Base-by-base conservation (phyloP, 164 flowering plant genomes). In the Kingdonia uniflora region DNA sequence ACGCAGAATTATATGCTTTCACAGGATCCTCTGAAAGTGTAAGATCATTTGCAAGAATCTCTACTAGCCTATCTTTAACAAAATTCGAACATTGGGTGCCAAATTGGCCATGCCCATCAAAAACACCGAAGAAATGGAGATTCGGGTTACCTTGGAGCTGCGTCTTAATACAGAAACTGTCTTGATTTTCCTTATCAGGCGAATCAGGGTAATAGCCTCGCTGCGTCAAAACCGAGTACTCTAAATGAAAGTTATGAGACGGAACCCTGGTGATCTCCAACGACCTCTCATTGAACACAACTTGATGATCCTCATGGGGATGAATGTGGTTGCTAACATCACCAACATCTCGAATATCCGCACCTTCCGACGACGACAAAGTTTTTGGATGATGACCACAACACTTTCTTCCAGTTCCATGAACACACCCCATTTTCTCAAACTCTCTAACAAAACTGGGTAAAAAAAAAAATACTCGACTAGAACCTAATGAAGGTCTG, bases 121-220 rank as follows among this genome's bases (percentile, higher is more conserved):
- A 94, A 15, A 89, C 97, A 12, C 96, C 96, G 60, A 94, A 89
- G 79, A 94, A 87, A 77, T 94, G 99, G 38, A 85, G 66, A 71
- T 80, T 77, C 40, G 92, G 92, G 74, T 94, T 79, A 55, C 84
- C 90, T 72, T 79, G 88, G 49, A 94, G 10, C 14, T 76, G 60
- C 14, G 90, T 83, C 58, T 39, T 81, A 51, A 94, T 67, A 67
- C 86, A 79, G 66, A 68, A 87, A 68, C 87, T 75, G 56, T 94
- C 99, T 62, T 89, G 96, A 68, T 94, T 94, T 54, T 79, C 92
- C 56, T 80, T 94, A 39, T 81, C 89, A 0, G 83, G 95, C 12
- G 82, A 68, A 57, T 87, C 96, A 0, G 99, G 95, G 62, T 94
- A 87, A 68, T 85, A 81, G 0, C 99, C 99, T 12, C 88, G 73